Conservation (phyloP, 2,329 filamentous ascomycete genomes). For the Sporothrix brunneoviolacea region DNA sequence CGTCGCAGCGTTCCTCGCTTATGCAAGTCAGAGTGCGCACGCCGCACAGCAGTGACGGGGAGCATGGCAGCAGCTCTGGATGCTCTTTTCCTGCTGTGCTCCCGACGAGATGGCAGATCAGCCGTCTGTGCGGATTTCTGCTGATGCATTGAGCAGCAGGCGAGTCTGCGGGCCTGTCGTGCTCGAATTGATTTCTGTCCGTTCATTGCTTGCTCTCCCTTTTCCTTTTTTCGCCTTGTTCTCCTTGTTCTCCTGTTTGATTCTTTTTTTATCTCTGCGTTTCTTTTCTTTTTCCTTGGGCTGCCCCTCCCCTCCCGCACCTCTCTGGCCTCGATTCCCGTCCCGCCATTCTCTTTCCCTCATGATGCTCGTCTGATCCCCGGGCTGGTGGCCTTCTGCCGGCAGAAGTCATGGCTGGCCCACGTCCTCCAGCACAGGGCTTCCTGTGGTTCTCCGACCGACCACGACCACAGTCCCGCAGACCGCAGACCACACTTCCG, state of each 20-base stretch:
- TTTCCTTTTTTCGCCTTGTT: too few species aligned
- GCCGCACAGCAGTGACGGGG: neutral
- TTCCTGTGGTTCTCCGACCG: neutral
- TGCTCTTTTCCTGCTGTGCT: too few species aligned
- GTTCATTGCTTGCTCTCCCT: neutral
- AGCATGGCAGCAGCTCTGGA: neutral
- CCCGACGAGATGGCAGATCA: too few species aligned
- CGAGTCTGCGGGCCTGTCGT: neutral
- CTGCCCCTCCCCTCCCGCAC: neutral
- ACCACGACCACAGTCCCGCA: neutral
- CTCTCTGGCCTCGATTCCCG: neutral
- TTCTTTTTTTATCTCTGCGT: neutral
- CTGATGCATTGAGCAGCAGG: too few species aligned
- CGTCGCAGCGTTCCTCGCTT: neutral
- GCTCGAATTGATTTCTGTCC: neutral
- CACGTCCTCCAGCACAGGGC: neutral
- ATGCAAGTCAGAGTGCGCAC: constrained; percentile 2
- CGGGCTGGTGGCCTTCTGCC: neutral
- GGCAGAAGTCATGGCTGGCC: neutral
- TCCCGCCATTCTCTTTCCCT: neutral
- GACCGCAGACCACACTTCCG: neutral
- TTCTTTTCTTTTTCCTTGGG: neutral
- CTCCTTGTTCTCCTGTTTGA: neutral
- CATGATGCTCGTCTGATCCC: constrained; percentile 1
- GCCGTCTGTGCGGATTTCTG: too few species aligned